Evolutionary conservation across 1,284 basidiomycete genomes (phyloP).

Genomic region (Cystobasidium pallidum): DNA sequence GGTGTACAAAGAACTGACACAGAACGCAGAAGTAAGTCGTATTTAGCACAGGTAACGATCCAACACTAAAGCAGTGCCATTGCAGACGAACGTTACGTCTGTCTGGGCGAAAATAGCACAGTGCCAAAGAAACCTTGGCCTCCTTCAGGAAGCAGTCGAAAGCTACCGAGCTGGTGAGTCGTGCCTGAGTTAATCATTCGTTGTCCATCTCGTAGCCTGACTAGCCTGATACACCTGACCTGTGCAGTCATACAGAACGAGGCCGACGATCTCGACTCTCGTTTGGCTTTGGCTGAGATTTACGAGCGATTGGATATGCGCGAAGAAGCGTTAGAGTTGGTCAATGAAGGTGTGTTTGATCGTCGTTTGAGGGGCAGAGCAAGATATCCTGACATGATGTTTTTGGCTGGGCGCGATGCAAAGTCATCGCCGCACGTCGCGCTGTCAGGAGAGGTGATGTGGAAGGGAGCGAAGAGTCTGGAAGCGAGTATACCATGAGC

Average conservation of each 20-base stretch:
- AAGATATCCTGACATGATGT: constrained; percentile 56
- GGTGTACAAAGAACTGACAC: constrained; percentile 74
- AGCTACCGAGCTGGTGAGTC: constrained; percentile 68
- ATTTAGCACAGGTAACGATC: background rate
- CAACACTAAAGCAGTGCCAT: background rate
- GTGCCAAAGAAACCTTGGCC: constrained; percentile 67
- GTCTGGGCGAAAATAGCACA: constrained; percentile 51
- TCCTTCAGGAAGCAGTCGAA: constrained; percentile 73
- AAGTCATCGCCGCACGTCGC: constrained; percentile 48
- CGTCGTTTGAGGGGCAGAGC: constrained; percentile 32
- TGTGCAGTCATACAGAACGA: constrained; percentile 68
- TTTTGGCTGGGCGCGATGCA: background rate
- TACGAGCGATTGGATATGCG: constrained; percentile 78
- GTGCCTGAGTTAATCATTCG: background rate
- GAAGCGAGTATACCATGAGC: constrained; percentile 8
- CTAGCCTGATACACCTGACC: background rate
- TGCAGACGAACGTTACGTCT: constrained; percentile 50
- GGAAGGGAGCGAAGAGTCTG: constrained; percentile 22
- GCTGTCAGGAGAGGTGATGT: constrained; percentile 40
- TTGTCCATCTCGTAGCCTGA: too few species aligned
- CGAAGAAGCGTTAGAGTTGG: constrained; percentile 77
- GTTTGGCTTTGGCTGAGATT: constrained; percentile 84
- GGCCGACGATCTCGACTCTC: constrained; percentile 74
- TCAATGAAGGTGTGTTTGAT: constrained; percentile 71
- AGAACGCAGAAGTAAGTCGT: constrained; percentile 61